Percentiles rank a stretch among this genome's conserved stretches.
Conservation (phyloP, 495 filamentous ascomycete genomes). For the Penicillium taxi region DNA sequence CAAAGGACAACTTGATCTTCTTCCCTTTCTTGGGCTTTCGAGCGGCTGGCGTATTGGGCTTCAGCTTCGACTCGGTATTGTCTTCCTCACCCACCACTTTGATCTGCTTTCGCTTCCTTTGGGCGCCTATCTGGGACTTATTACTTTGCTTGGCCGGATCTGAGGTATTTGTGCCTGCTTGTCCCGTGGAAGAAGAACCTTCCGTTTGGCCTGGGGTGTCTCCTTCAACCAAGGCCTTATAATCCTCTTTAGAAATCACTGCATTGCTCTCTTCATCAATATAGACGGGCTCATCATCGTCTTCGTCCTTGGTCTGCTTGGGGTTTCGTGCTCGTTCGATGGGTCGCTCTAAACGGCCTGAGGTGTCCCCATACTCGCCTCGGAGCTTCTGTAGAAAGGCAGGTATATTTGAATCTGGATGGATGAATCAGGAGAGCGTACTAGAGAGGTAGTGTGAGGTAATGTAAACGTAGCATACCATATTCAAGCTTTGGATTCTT, state of each 20-base stretch:
- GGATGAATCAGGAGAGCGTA: neutral
- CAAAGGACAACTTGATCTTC: slow-evolving; percentile 42
- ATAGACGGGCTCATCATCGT: slow-evolving; percentile 43
- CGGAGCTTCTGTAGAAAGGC: slow-evolving; percentile 41
- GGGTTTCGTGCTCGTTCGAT: slow-evolving; percentile 33
- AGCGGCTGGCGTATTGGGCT: slow-evolving; percentile 16
- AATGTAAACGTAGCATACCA: slow-evolving; percentile 21
- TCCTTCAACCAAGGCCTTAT: slow-evolving; percentile 30
- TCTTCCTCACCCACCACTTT: slow-evolving; percentile 34
- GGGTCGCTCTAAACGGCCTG: slow-evolving; percentile 35
- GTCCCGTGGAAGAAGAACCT: slow-evolving; percentile 7
- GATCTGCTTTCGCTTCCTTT: slow-evolving; percentile 38
- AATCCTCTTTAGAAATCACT: slow-evolving; percentile 42
- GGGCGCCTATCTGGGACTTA: slow-evolving; percentile 35
- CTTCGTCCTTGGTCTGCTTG: slow-evolving; percentile 28
- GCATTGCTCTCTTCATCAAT: slow-evolving; percentile 43
- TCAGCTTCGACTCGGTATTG: slow-evolving; percentile 13
- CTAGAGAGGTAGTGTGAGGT: neutral
- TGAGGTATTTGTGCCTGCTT: slow-evolving; percentile 8
- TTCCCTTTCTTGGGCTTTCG: slow-evolving; percentile 39
- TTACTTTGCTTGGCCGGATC: slow-evolving; percentile 28
- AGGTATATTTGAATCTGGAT: slow-evolving; percentile 38
- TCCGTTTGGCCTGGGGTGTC: slow-evolving; percentile 13
- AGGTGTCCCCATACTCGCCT: slow-evolving; percentile 31
- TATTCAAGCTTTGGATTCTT: slow-evolving; percentile 44